These are phyloP conservation scores for Turritis glabra DNA, from an alignment of 345 rosid genomes.

Conservation along the genomic window DNA sequence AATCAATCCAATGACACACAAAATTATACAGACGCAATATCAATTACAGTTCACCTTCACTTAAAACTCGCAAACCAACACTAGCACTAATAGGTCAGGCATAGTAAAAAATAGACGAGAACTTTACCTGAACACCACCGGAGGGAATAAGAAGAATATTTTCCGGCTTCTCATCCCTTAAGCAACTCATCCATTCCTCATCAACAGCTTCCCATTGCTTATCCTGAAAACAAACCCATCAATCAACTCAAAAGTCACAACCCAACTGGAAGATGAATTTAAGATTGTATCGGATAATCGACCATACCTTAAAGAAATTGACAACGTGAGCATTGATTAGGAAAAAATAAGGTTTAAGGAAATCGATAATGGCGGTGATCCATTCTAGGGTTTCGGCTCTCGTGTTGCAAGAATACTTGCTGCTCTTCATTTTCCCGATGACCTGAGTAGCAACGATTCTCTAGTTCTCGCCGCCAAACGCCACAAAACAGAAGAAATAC, in stretches of 20 bases:
- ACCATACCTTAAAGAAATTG: conserved; percentile 70
- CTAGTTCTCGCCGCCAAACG: conserved; percentile 28
- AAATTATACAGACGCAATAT: not conserved
- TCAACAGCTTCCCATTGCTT: conserved; percentile 81
- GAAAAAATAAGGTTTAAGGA: conserved; percentile 57
- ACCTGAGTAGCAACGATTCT: not conserved
- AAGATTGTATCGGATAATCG: not conserved
- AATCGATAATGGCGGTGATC: conserved; percentile 65
- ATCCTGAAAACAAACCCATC: conserved; percentile 39
- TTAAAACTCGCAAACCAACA: too few relatives aligned
- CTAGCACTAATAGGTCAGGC: too few relatives aligned
- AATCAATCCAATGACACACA: conserved; percentile 13
- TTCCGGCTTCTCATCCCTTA: conserved; percentile 56
- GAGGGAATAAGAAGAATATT: conserved; percentile 76
- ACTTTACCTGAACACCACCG: conserved; percentile 60
- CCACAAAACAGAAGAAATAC: not conserved
- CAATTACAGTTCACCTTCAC: not conserved
- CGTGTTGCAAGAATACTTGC: conserved; percentile 58
- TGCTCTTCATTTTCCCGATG: conserved; percentile 33
- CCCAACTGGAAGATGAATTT: not conserved
- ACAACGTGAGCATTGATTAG: conserved; percentile 67
- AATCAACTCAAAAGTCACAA: not conserved
- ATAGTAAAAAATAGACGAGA: not conserved
- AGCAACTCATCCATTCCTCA: conserved; percentile 72
- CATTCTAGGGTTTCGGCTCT: conserved; percentile 68